A percentile compares a stretch with the other conserved stretches of the same genome.
Evolutionary conservation across 108 stramenopile species (phyloP).

Genomic region (Epithemia pelagica): DNA sequence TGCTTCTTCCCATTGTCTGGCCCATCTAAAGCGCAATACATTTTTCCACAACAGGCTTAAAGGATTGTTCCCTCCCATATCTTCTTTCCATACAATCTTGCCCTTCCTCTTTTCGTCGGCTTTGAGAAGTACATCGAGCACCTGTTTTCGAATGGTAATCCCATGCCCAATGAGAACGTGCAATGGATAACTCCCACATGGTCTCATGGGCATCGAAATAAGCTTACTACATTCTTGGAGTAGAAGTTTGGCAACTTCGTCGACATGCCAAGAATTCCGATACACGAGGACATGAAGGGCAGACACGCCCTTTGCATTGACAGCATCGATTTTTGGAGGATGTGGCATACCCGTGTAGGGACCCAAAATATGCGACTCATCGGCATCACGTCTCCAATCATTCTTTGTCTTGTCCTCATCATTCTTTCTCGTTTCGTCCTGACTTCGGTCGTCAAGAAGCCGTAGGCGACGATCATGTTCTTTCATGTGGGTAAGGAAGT

Average conservation of each 20-base stretch:
- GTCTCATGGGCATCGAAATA: constrained; percentile 23
- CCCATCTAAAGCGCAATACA: constrained; percentile 31
- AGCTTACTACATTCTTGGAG: constrained; percentile 8
- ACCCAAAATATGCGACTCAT: background rate
- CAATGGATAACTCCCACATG: constrained; percentile 22
- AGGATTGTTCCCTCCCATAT: constrained; percentile 27
- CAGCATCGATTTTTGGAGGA: background rate
- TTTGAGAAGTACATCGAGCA: constrained; percentile 9
- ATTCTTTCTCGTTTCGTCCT: background rate
- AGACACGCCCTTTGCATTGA: constrained; percentile 8
- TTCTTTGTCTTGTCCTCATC: background rate
- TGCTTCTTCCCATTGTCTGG: constrained; percentile 6
- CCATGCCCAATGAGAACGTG: constrained; percentile 21
- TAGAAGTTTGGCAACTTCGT: constrained; percentile 10
- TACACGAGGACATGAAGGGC: constrained; percentile 23
- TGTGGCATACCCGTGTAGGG: background rate
- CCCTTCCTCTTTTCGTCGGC: constrained; percentile 7
- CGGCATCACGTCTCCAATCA: background rate
- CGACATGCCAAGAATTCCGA: constrained; percentile 29
- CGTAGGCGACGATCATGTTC: background rate
- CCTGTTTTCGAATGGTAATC: constrained; percentile 18
- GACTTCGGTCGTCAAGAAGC: background rate
- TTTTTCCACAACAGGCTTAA: constrained; percentile 30
- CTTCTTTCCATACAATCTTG: constrained; percentile 7
- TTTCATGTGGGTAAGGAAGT: background rate